A percentile compares a stretch with the other conserved stretches of the same genome.
Evolutionary conservation across 2,329 filamentous ascomycete species (phyloP).

Genomic region (Torrubiella hemipterigena): DNA sequence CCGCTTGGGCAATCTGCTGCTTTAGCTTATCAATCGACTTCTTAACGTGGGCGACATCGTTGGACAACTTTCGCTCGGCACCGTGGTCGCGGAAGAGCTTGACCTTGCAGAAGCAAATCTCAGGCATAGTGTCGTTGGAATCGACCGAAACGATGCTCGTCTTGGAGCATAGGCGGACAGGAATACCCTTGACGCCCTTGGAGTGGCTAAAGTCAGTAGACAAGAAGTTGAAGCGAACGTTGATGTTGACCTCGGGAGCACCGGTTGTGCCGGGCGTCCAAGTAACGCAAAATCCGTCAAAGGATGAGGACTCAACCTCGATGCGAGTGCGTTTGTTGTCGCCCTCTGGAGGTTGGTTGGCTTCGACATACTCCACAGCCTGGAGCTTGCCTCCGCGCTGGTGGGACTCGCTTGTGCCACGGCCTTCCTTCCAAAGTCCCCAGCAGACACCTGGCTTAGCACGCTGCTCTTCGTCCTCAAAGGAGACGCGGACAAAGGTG

Average conservation of each 20-base stretch:
- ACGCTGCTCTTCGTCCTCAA: constrained; percentile 90
- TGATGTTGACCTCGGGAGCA: constrained; percentile 66
- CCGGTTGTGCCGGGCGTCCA: constrained; percentile 69
- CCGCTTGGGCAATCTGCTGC: constrained; percentile 76
- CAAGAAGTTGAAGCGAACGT: constrained; percentile 94
- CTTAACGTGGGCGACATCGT: constrained; percentile 88
- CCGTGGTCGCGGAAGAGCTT: constrained; percentile 96
- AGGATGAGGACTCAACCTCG: constrained; percentile 66
- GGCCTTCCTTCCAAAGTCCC: constrained; percentile 89
- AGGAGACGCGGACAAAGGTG: constrained; percentile 89
- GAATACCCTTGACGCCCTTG: constrained; percentile 96
- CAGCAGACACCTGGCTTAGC: constrained; percentile 72
- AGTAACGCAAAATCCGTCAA: constrained; percentile 84
- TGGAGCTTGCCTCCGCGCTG: constrained; percentile 85
- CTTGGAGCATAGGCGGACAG: constrained; percentile 84
- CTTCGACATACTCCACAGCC: constrained; percentile 85
- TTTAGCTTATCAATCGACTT: constrained; percentile 95
- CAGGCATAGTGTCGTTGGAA: constrained; percentile 34
- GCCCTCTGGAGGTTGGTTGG: constrained; percentile 43
- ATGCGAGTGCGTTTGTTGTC: constrained; percentile 57
- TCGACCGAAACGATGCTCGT: constrained; percentile 55
- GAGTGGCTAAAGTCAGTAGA: constrained; percentile 98
- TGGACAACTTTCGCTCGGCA: constrained; percentile 87
- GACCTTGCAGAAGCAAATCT: constrained; percentile 91
- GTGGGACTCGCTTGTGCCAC: constrained; percentile 91